Conservation (phyloP, 768 basidiomycete species). For the Podaxis sp. region DNA sequence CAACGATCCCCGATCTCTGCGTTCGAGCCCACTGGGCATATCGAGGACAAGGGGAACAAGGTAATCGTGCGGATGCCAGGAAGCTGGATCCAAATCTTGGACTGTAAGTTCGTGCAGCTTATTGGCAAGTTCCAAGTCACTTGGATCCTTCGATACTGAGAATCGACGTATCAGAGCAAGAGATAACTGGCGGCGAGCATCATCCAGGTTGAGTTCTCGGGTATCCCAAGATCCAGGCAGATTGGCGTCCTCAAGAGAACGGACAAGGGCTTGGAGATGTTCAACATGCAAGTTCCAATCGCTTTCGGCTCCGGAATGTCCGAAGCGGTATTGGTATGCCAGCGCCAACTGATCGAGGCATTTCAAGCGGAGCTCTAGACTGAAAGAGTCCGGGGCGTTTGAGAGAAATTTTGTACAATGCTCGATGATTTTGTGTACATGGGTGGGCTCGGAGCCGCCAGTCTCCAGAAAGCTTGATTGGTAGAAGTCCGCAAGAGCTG, state of each 20-base stretch:
- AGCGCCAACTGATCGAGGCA: not conserved
- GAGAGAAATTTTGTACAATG: not conserved
- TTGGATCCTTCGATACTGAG: not conserved
- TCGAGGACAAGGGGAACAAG: not conserved
- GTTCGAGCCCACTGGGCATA: not conserved
- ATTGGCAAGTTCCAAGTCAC: not conserved
- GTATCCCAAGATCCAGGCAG: not conserved
- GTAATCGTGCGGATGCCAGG: not conserved
- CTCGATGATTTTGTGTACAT: not conserved
- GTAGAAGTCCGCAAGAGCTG: not conserved
- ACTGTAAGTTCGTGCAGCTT: not conserved
- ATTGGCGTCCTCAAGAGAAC: not conserved
- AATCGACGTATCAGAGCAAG: not conserved
- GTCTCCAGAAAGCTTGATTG: not conserved
- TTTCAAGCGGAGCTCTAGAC: not conserved
- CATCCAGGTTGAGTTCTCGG: not conserved
- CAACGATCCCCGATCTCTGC: not conserved
- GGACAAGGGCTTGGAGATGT: not conserved
- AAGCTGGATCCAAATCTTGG: not conserved
- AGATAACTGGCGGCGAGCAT: not conserved
- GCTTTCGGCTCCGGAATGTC: not conserved
- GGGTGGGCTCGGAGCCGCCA: not conserved
- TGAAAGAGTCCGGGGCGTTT: not conserved
- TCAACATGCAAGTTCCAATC: not conserved
- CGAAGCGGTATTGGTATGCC: not conserved